Percentiles rank a stretch among this genome's conserved stretches.
These are phyloP conservation scores for Nematocida sp. DNA, from an alignment of 371 early-diverging fungal genomes.

Conservation along the genomic window DNA sequence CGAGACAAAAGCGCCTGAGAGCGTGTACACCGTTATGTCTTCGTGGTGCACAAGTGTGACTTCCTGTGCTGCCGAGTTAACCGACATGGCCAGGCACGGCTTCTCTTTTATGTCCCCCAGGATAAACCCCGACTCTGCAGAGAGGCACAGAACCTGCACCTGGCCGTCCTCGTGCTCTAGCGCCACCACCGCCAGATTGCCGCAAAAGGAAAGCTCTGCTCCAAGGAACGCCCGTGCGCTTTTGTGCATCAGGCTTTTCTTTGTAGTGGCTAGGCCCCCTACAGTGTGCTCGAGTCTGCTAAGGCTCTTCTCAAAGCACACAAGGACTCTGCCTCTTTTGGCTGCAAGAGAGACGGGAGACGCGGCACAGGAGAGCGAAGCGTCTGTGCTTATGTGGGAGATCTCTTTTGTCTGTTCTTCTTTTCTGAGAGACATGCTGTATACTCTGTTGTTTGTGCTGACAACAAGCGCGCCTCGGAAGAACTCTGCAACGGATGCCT, in stretches of 20 bases:
- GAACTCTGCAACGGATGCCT: neutral
- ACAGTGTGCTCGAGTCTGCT: conserved; percentile 6
- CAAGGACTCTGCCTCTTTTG: neutral
- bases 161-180: neutral
- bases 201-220: conserved; percentile 26
- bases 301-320: conserved; percentile 1
- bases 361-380: neutral
- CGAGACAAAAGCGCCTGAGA: conserved; percentile 7
- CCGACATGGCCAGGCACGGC: neutral
- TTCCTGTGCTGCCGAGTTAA: conserved; percentile 16
- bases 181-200: neutral
- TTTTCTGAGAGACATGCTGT: conserved; percentile 41
- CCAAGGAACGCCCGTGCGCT: conserved; percentile 6
- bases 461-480: conserved; percentile 12
- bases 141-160: conserved; percentile 11
- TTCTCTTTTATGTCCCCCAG: conserved; percentile 10
- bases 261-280: conserved; percentile 18
- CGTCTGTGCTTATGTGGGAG: neutral
- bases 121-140: conserved; percentile 37
- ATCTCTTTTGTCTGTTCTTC: conserved; percentile 43
- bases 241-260: conserved; percentile 2
- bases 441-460: conserved; percentile 20
- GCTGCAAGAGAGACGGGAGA: conserved; percentile 21
- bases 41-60: conserved; percentile 7
- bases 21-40: neutral